Base-by-base conservation (phyloP, 768 basidiomycete species). In the Suillus discolor region DNA sequence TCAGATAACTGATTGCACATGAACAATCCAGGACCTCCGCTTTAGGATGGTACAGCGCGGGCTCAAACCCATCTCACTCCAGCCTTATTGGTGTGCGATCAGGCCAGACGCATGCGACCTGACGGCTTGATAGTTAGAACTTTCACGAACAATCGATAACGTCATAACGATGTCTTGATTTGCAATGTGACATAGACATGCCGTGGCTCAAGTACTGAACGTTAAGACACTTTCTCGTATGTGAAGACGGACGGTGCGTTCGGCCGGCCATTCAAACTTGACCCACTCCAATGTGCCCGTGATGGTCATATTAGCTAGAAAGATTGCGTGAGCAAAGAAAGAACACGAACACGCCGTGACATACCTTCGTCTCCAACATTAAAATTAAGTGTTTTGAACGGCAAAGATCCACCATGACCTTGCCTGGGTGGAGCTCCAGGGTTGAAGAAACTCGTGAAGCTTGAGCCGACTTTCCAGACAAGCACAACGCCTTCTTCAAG, bases 381-480 rank as follows among this genome's bases (percentile, higher is more conserved):
- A 76, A 97, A 97, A 45, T 85, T 85, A 60, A 96, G 82, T 4
- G 89, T 90, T 78, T 97, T 99, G 82, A 87, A 99, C 1, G 97
- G 94, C 57, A 91, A 85, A 0, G 90, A 90, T 18, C 94, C 92
- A 31, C 85, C 81, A 70, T 88, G 85, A 0, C 96, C 95, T 77
- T 98, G 96, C 38, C 94, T 81, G 6, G 97, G 97, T 2, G 95
- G 96, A 8, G 91, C 91, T 2, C 96, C 96, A 2, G 93, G 89
- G 73, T 89, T 89, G 74, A 99, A 96, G 75, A 99, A 89, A 68
- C 94, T 96, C 28, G 89, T 83, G 68, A 99, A 86, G 72, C 93
- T 94, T 11, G 88, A 84, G 0, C 97, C 97, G 6, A 98, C 96
- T 73, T 98, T 98, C 97, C 97, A 99, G 16, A 97, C 93, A 15